Evolutionary conservation across 2,329 filamentous ascomycete species (phyloP), one percentile per base, ranked within the genome.

Genomic region (Ascochyta clinopodiicola): DNA sequence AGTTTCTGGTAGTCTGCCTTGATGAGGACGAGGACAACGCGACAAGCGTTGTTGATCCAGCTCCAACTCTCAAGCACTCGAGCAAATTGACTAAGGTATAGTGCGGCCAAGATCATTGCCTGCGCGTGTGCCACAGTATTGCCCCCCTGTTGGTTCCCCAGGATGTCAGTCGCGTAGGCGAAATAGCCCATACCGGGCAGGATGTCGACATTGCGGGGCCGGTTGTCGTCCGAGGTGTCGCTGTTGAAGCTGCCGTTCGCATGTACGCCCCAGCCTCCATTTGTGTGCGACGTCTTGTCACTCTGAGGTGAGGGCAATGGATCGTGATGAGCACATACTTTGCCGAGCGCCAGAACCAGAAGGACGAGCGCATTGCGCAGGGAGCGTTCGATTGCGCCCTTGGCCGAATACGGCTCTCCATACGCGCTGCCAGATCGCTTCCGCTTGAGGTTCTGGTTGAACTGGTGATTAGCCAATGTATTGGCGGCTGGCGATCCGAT

Each of bases 101-200:
- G 78, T 2, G 91, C 92, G 15, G 92, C 92, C 42, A 98, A 82
- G 22, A 98, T 85, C 64, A 88, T 87, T 7, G 90, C 91, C 73
- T 96, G 93, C 4, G 96, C 91, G 69, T 95, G 89, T 61, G 89
- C 88, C 55, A 98, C 81, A 38, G 90, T 90, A 58, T 89, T 90
- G 0, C 89, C 89, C 12, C 90, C 93, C 32, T 87, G 82, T 45
- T 95, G 87, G 55, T 89, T 89, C 5, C 92, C 92, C 15, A 98
- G 79, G 34, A 98, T 96, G 58, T 95, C 89, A 1, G 89, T 89
- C 2, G 92, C 94, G 58, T 90, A 88, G 1, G 90, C 90, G 72
- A 93, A 97, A 72, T 97, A 97, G 27, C 92, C 89, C 54, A 98
- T 79, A 0, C 95, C 95, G 0, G 95, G 94, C 57, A 97, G 90